phyloP scores from a whole-genome alignment of 805 yeast genomes.

The Scheffersomyces spartinae region DNA sequence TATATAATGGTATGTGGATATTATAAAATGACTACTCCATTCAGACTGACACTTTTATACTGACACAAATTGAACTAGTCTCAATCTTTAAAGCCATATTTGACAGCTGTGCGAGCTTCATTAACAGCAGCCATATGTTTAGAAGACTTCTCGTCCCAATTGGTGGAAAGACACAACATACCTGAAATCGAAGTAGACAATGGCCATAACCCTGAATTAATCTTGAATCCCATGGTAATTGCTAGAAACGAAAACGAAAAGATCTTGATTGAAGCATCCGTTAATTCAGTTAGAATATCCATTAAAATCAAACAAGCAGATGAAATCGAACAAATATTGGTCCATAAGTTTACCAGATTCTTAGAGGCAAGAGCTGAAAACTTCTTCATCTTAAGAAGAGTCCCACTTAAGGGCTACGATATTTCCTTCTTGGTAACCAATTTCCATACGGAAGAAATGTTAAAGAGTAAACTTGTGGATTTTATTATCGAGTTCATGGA shows the following conservation, averaged over 20 bases:
- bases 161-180: constrained; percentile 92
- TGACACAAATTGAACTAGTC: no score
- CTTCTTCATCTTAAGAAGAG: constrained; percentile 83
- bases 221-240: constrained; percentile 80
- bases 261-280: constrained; percentile 86
- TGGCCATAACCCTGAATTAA: constrained; percentile 59
- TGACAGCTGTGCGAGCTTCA: constrained; percentile 87
- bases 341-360: constrained; percentile 88
- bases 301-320: constrained; percentile 95
- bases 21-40: no score
- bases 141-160: constrained; percentile 89
- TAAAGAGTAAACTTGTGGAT: constrained; percentile 90
- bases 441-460: constrained; percentile 90
- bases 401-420: constrained; percentile 83
- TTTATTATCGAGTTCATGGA: constrained; percentile 98
- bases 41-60: no score
- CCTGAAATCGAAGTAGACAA: constrained; percentile 90
- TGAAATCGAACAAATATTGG: constrained; percentile 89
- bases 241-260: constrained; percentile 90
- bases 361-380: constrained; percentile 93
- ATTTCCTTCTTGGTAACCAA: constrained; percentile 89
- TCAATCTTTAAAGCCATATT: constrained; percentile 91
- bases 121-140: constrained; percentile 88
- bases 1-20: no score
- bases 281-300: constrained; percentile 84